Evolutionary conservation across 2,329 filamentous ascomycete genomes (phyloP), one percentile per base, ranked within the genome.

Genomic region (Chaetomiaceae sp.): DNA sequence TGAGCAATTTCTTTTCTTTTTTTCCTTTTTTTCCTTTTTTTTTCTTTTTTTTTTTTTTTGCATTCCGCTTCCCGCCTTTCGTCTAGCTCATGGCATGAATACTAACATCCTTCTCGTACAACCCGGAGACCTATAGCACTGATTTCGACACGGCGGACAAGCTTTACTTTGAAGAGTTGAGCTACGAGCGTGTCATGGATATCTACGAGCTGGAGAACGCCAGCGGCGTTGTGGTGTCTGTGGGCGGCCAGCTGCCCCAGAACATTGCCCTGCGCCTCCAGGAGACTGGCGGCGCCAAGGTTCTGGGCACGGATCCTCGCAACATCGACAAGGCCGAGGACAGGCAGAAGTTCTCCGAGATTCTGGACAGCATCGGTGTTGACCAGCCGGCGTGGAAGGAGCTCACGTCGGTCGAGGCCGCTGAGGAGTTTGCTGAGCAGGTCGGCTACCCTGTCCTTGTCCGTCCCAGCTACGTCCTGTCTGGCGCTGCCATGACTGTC

Each of bases 311-410:
- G 0, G 83, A 97, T 65, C 94, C 94, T 34, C 80, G 85, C 66
- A 90, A 97, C 66, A 99, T 99, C 62, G 94, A 99, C 80, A 95
- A 91, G 77, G 94, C 94, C 43, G 94, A 99, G 74, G 91, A 99
- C 70, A 85, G 94, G 68, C 91, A 97, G 72, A 97, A 99, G 73
- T 99, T 99, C 78, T 96, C 92, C 20, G 88, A 91, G 66, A 97
- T 97, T 60, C 81, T 99, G 42, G 94, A 99, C 71, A 95, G 89
- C 71, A 96, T 97, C 64, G 92, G 91, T 55, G 85, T 99, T 52
- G 92, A 97, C 69, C 94, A 99, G 74, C 94, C 94, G 33, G 91
- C 90, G 9, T 99, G 94, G 94, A 96, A 95, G 73, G 94, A 99
- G 71, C 83, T 97, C 36, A 95, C 88, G 27, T 96, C 89, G 15